Evolutionary conservation across 2,329 filamentous ascomycete genomes (phyloP).

Genomic region (Verruconis gallopava): DNA sequence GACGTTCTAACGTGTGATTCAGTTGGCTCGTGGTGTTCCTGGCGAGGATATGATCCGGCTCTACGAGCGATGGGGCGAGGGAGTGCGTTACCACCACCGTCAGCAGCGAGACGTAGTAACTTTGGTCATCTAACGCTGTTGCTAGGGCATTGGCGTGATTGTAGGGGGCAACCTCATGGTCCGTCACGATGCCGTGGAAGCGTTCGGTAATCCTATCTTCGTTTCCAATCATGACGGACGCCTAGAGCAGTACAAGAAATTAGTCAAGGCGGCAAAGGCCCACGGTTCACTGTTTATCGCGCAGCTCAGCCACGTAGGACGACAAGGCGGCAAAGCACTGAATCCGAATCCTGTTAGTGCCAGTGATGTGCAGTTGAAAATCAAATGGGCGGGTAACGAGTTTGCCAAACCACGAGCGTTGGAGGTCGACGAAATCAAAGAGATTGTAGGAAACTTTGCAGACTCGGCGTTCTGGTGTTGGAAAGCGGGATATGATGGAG

Average conservation of each 20-base stretch:
- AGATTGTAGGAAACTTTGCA: conserved; percentile 46
- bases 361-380: conserved; percentile 33
- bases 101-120: background rate
- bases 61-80: conserved; percentile 44
- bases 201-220: conserved; percentile 46
- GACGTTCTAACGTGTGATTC: conserved; percentile 38
- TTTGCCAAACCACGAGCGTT: conserved; percentile 5
- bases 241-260: conserved; percentile 45
- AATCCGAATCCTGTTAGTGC: conserved; percentile 39
- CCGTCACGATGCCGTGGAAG: conserved; percentile 45
- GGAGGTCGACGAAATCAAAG: conserved; percentile 23
- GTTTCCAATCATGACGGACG: conserved; percentile 41
- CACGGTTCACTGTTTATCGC: conserved; percentile 45
- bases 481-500: conserved; percentile 46
- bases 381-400: conserved; percentile 19
- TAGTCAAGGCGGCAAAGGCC: conserved; percentile 43
- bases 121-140: background rate
- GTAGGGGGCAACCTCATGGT: conserved; percentile 54
- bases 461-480: conserved; percentile 49
- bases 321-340: conserved; percentile 36
- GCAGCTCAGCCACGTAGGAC: conserved; percentile 51
- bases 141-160: conserved; percentile 36
- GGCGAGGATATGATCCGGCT: conserved; percentile 32
- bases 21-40: conserved; percentile 33
- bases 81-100: conserved; percentile 16